Conservation (phyloP, 108 stramenopile species). For the Nitzschia sp. region DNA sequence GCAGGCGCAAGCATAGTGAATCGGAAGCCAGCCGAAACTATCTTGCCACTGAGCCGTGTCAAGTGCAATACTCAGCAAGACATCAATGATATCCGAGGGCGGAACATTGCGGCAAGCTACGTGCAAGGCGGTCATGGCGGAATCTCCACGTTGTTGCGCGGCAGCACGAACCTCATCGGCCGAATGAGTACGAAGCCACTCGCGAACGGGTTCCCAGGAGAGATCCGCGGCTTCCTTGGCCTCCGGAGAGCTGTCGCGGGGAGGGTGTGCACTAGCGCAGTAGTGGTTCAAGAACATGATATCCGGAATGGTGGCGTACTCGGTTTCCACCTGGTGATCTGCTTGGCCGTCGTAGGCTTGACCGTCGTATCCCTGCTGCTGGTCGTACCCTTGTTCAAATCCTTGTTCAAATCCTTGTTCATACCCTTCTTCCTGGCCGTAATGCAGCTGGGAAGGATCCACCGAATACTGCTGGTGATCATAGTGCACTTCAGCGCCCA, state of each 20-base stretch:
- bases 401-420: background rate
- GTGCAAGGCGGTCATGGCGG: constrained; percentile 66
- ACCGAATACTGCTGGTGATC: background rate
- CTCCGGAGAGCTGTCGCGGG: constrained; percentile 28
- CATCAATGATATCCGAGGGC: constrained; percentile 57
- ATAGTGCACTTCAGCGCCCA: background rate
- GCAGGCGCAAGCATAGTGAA: constrained; percentile 76
- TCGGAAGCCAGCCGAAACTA: constrained; percentile 71
- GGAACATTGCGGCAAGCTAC: constrained; percentile 60
- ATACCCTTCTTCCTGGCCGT: background rate
- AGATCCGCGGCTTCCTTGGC: constrained; percentile 29
- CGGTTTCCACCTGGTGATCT: background rate
- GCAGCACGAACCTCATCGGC: constrained; percentile 53
- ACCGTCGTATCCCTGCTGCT: background rate
- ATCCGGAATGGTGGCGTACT: constrained; percentile 22
- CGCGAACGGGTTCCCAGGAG: constrained; percentile 57
- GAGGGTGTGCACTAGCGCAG: constrained; percentile 28
- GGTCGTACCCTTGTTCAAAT: background rate
- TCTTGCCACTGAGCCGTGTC: constrained; percentile 69
- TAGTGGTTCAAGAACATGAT: constrained; percentile 21
- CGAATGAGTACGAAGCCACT: constrained; percentile 53
- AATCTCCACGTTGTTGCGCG: constrained; percentile 62
- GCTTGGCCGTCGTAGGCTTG: background rate
- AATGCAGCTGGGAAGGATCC: background rate
- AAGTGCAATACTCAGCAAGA: constrained; percentile 51